Evolutionary conservation across 2,329 filamentous ascomycete genomes (phyloP).

Genomic region (Nemania abortiva): DNA sequence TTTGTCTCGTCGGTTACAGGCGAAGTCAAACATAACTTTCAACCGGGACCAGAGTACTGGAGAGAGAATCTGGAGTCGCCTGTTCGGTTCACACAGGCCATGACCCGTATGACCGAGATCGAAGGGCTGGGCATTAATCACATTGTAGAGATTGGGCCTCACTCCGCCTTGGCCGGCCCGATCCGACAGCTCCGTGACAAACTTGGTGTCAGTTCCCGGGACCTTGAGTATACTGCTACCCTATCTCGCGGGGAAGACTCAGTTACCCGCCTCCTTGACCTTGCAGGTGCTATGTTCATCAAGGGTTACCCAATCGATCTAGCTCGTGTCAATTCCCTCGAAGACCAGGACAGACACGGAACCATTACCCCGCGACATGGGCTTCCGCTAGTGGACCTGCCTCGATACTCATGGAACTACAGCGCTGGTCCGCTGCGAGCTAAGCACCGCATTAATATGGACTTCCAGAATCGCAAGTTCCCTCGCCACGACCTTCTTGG

Average conservation of each 20-base stretch:
- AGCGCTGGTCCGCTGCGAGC: constrained; percentile 17
- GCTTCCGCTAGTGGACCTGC: constrained; percentile 25
- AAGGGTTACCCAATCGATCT: constrained; percentile 28
- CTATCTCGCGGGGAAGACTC: constrained; percentile 28
- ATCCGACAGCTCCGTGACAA: constrained; percentile 33
- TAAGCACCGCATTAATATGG: constrained; percentile 26
- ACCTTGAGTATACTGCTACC: constrained; percentile 30
- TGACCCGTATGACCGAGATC: constrained; percentile 17
- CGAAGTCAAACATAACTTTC: constrained; percentile 20
- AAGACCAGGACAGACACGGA: constrained; percentile 24
- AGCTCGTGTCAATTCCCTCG: constrained; percentile 30
- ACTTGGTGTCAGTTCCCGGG: constrained; percentile 19
- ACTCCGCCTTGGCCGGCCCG: constrained; percentile 27
- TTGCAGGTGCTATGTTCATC: constrained; percentile 33
- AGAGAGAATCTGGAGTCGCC: constrained; percentile 26
- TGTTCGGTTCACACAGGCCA: constrained; percentile 20
- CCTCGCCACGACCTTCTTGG: constrained; percentile 38
- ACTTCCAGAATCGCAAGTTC: constrained; percentile 29
- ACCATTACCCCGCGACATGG: constrained; percentile 21
- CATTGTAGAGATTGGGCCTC: constrained; percentile 36
- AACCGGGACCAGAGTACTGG: constrained; percentile 28
- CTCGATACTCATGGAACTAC: constrained; percentile 29
- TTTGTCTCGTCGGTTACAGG: constrained; percentile 26
- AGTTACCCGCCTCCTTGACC: constrained; percentile 30
- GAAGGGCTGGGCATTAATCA: constrained; percentile 23